Evolutionary conservation across 345 rosid genomes (phyloP), one percentile per base, ranked within the genome.

Genomic region (Linum usitatissimum): DNA sequence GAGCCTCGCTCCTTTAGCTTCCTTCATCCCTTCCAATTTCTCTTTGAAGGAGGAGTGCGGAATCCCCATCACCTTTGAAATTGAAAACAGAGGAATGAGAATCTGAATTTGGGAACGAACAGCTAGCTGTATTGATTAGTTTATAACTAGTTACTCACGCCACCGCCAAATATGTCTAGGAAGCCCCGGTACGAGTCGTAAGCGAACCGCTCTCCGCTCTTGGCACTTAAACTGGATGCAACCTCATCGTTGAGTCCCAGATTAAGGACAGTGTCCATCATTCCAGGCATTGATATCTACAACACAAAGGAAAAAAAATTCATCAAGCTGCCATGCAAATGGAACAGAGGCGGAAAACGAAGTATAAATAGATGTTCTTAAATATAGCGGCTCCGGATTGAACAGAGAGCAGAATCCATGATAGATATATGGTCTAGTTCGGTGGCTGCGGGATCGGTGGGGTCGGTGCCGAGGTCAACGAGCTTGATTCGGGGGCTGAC

Each of bases 211-310:
- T 84, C 93, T 17, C 98, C 96, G 53, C 98, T 85, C 73, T 85
- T 92, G 15, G 79, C 77, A 30, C 84, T 87, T 74, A 87, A 78
- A 58, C 86, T 91, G 12, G 76, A 77, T 3, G 77, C 90, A 58
- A 89, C 98, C 76, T 84, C 78, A 67, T 92, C 93, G 69, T 92
- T 89, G 45, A 89, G 75, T 39, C 98, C 98, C 36, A 92, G 88
- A 79, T 92, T 92, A 56, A 92, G 98, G 65, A 92, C 91, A n/a
- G 96, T 92, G 75, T 92, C 98, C 98, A 92, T 92, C 98, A 92
- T 92, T 34, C 98, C 98, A 30, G 96, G 98, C 96, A 89, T 92
- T 18, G 96, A 92, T 9, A 92, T 81, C 96, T 92, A 48, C 68
- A 7, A 57, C 34, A 34, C 12, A 64, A 13, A 57, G 55, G 21